Evolutionary conservation across 2,329 filamentous ascomycete species (phyloP), one percentile per base, ranked within the genome.

Genomic region (Fusarium begoniae): DNA sequence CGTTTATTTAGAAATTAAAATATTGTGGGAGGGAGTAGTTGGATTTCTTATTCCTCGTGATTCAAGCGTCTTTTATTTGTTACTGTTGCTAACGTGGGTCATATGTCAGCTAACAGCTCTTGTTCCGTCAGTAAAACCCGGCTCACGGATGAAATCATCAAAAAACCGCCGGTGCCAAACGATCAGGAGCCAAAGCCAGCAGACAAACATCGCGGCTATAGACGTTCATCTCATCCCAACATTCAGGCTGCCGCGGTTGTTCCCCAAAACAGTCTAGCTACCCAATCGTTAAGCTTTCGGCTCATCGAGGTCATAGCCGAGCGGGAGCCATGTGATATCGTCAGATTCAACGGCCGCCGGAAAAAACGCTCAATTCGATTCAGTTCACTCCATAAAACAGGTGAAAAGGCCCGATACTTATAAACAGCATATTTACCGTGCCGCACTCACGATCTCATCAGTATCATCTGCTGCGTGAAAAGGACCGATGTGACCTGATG

Each of bases 401-500:
- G 9, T 3, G 18, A 63, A 69, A 69, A 47, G 66, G 66, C 56
- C 66, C 66, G 66, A 69, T 50, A 45, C 37, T 35, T 28, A 18
- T 35, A 17, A 60, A 60, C 15, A n/a, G 38, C 28, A 30, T 18
- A 30, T 11, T 11, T 14, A 56, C 50, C 20, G 45, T n/a, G 64
- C 64, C 66, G 47, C 43, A 69, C 30, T 40, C 41, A 48, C 4
- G 4, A 24, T n/a, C 9, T 30, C 56, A 50, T 61, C 59, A 55
- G 12, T 10, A 30, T 26, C 26, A 18, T 40, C 35, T 22, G 45
- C 20, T n/a, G 24, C 22, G 28, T 18, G 20, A 72, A 43, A 71
- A 62, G 69, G 69, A 72, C 69, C 67, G 69, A 71, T 71, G 67
- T 17, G 56, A 63, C 48, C 44, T 57, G 43, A 53, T 28, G 48